These are phyloP conservation scores for Lenwebbia sp. DNA, from an alignment of 345 rosid genomes.

Conservation along the genomic window DNA sequence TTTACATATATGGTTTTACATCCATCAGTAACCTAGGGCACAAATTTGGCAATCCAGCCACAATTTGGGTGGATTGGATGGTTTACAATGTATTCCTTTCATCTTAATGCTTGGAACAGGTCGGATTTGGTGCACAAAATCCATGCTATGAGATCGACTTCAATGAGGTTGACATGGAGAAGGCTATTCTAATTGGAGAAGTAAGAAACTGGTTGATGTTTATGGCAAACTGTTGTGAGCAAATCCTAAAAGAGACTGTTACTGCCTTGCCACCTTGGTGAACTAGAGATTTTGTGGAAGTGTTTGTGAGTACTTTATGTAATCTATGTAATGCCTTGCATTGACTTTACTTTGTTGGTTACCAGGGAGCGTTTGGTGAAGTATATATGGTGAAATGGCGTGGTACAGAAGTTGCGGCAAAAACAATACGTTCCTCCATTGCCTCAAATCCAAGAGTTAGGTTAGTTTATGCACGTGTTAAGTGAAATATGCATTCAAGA, in stretches of 20 bases:
- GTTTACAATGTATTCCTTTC: neutral
- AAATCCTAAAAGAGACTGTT: neutral
- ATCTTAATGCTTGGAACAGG: constrained; percentile 19
- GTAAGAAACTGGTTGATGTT: constrained; percentile 10
- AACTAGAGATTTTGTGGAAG: neutral
- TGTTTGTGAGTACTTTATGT: neutral
- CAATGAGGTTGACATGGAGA: constrained; percentile 32
- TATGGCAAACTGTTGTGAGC: neutral
- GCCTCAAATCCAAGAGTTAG: constrained; percentile 52
- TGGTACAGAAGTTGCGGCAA: constrained; percentile 59
- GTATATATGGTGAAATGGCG: constrained; percentile 58
- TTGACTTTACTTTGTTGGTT: neutral
- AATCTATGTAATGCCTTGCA: neutral
- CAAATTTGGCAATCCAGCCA: neutral
- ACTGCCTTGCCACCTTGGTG: neutral
- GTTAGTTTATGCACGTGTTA: constrained; percentile 15
- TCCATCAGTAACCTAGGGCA: neutral
- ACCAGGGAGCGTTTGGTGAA: constrained; percentile 56
- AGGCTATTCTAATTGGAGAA: constrained; percentile 44
- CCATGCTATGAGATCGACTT: constrained; percentile 38
- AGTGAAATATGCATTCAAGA: neutral
- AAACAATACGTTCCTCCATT: constrained; percentile 55
- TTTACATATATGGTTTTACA: neutral
- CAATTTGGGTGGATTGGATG: neutral
- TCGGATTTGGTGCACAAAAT: constrained; percentile 34